phyloP scores from a whole-genome alignment of 176 grass and related monocot genomes.

The Eragrostis curvula region DNA sequence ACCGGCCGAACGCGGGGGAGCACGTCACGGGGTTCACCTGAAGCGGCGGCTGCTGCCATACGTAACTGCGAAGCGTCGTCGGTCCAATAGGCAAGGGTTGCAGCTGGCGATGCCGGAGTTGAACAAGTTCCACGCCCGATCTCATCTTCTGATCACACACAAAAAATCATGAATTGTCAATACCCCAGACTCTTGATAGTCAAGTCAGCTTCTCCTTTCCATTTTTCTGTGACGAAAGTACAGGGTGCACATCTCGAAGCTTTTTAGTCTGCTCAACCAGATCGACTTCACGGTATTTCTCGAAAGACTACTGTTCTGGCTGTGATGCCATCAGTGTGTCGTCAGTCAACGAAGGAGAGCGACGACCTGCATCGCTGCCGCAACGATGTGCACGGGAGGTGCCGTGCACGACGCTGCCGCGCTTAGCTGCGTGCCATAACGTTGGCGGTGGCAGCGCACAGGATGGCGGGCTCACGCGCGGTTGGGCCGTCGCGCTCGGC shows the following conservation, averaged over 20 bases:
- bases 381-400: not conserved
- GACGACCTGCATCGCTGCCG: not conserved
- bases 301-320: not conserved
- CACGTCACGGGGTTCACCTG: not conserved
- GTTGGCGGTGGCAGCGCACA: not conserved
- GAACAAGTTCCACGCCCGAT: slow-evolving; percentile 22
- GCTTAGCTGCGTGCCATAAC: not conserved
- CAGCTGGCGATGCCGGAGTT: slow-evolving; percentile 10
- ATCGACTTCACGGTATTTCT: no score
- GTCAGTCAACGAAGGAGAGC: not conserved
- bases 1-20: not conserved
- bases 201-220: slow-evolving; percentile 2
- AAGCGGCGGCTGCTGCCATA: not conserved
- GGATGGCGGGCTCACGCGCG: not conserved
- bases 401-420: not conserved
- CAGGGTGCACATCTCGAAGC: not conserved
- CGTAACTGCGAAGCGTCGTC: slow-evolving; percentile 15
- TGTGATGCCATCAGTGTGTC: not conserved
- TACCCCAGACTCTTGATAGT: not conserved
- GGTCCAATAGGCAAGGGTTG: not conserved
- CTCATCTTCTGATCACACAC: not conserved
- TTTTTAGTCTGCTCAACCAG: no score
- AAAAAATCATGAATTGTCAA: not conserved
- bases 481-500: not conserved
- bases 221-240: not conserved